Evolutionary conservation across 1,284 basidiomycete species (phyloP).

Genomic region (Boletus hoseneyae): DNA sequence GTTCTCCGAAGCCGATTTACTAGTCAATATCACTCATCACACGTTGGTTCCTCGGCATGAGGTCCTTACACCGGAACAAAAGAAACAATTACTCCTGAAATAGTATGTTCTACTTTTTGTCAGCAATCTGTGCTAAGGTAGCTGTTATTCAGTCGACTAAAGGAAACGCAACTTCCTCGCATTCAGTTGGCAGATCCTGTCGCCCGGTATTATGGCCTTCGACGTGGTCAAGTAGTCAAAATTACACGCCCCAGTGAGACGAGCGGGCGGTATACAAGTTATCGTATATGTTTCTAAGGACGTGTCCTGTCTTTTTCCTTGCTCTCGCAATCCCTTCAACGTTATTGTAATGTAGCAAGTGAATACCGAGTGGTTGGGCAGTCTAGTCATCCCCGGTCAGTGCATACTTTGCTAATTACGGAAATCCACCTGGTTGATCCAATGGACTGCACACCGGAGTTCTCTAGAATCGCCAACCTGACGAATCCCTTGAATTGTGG

Average conservation of each 20-base stretch:
- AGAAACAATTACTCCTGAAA: slow-evolving; percentile 83
- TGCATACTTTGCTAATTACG: neutral
- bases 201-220: slow-evolving; percentile 94
- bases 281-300: slow-evolving; percentile 78
- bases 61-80: slow-evolving; percentile 84
- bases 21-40: slow-evolving; percentile 98
- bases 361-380: neutral
- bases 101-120: slow-evolving; percentile 62
- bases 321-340: slow-evolving; percentile 4
- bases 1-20: slow-evolving; percentile 93
- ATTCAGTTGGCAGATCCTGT: slow-evolving; percentile 97
- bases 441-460: no score
- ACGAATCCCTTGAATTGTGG: no score
- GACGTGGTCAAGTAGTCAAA: slow-evolving; percentile 96
- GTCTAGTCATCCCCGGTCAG: neutral
- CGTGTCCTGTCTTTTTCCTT: slow-evolving; percentile 5
- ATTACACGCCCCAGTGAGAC: slow-evolving; percentile 98
- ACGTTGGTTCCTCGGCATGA: slow-evolving; percentile 94
- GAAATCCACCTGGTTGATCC: neutral
- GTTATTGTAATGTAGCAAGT: slow-evolving; percentile 2
- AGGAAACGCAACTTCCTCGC: slow-evolving; percentile 96
- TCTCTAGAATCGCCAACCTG: no score
- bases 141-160: slow-evolving; percentile 70
- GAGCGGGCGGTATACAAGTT: slow-evolving; percentile 91
- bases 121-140: slow-evolving; percentile 7